phyloP scores from a whole-genome alignment of 169 alveolate genomes.

The Prorocentrum cordatum region DNA sequence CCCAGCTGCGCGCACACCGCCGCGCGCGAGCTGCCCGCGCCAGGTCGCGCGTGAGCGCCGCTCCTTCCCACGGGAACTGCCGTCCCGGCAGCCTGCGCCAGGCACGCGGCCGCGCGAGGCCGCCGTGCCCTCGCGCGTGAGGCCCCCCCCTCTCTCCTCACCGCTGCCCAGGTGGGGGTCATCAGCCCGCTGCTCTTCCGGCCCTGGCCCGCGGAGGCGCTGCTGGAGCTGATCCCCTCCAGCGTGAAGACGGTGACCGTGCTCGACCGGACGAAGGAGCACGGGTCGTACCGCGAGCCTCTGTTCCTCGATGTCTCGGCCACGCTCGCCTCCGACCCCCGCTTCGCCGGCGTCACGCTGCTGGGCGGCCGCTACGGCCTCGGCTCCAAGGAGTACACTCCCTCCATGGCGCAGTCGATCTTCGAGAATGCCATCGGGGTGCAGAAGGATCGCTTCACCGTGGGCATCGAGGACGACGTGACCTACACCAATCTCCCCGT shows the following conservation, averaged over 20 bases:
- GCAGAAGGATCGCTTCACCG: slow-evolving; percentile 74
- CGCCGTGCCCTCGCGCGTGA: too few species aligned
- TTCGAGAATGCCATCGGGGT: slow-evolving; percentile 70
- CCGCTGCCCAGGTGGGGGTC: slow-evolving; percentile 73
- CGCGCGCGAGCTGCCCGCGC: too few species aligned
- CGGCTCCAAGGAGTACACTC: slow-evolving; percentile 76
- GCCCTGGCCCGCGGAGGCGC: slow-evolving; percentile 73
- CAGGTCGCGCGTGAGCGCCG: too few species aligned
- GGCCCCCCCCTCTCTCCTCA: too few species aligned
- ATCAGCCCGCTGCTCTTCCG: slow-evolving; percentile 74
- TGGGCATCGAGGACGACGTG: slow-evolving; percentile 76
- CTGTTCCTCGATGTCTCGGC: slow-evolving; percentile 3
- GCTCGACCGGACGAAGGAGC: slow-evolving; percentile 75
- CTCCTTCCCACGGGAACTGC: too few species aligned
- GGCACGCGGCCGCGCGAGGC: too few species aligned
- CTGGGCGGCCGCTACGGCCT: slow-evolving; percentile 71
- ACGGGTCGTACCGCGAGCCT: slow-evolving; percentile 71
- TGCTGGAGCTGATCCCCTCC: slow-evolving; percentile 62
- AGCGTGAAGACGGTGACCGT: slow-evolving; percentile 68
- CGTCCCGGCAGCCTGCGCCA: too few species aligned
- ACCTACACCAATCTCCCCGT: slow-evolving; percentile 70
- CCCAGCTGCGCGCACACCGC: too few species aligned
- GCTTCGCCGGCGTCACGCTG: neutral
- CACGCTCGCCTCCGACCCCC: neutral
- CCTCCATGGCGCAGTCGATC: slow-evolving; percentile 74